Percentiles rank a stretch among this genome's conserved stretches.
phyloP scores from a whole-genome alignment of 2,329 filamentous ascomycete species.

The Macroventuria anomochaeta region DNA sequence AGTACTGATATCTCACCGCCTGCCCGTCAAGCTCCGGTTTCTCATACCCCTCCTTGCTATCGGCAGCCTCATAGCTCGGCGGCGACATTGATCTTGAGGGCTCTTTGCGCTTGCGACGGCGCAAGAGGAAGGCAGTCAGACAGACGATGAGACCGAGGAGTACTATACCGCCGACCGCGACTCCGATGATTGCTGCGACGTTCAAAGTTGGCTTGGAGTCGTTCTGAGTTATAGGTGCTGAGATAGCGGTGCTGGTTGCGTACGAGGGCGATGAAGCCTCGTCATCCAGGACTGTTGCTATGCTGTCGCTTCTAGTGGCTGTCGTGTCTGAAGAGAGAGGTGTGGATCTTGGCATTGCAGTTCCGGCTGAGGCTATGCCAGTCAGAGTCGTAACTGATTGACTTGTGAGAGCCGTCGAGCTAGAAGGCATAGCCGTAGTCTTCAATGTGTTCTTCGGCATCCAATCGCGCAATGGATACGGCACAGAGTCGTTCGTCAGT shows the following conservation, averaged over 20 bases:
- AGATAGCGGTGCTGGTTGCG: background rate
- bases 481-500: slow-evolving; percentile 2
- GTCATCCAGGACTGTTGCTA: background rate
- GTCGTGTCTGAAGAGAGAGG: no score
- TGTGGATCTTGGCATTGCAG: no score
- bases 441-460: background rate
- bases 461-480: background rate
- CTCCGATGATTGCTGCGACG: background rate
- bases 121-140: background rate
- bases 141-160: background rate
- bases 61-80: background rate
- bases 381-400: background rate
- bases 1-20: background rate
- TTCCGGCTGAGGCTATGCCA: background rate
- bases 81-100: background rate
- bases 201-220: background rate
- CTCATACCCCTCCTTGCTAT: background rate
- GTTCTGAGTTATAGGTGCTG: background rate
- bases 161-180: background rate
- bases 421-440: background rate
- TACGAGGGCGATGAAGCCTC: background rate
- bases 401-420: background rate
- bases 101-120: background rate
- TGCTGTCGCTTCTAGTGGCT: background rate
- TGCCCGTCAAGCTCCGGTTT: slow-evolving; percentile 2